Evolutionary conservation across 2,329 filamentous ascomycete species (phyloP).

Genomic region (Colletotrichum camelliae): DNA sequence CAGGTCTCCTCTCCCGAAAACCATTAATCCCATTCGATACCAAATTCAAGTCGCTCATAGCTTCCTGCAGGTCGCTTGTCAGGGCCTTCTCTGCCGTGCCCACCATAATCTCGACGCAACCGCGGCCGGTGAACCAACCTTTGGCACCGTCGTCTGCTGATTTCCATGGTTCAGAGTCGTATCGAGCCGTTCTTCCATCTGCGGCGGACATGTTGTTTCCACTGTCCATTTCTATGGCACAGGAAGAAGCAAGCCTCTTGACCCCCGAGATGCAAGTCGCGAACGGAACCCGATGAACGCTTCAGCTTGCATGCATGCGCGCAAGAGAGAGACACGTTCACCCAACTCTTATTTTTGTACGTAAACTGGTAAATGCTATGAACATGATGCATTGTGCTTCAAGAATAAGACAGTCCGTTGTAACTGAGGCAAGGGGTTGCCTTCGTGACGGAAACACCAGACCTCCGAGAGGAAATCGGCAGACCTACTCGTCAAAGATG

Average conservation of each 20-base stretch:
- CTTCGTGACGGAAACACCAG: background rate
- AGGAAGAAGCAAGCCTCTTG: background rate
- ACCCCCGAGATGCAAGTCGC: background rate
- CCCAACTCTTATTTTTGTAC: background rate
- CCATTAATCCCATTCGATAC: slow-evolving; percentile 12
- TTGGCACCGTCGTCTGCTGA: background rate
- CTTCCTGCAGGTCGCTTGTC: background rate
- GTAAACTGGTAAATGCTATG: background rate
- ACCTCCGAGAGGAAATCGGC: background rate
- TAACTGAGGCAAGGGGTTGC: background rate
- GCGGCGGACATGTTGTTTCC: background rate
- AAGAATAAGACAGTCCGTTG: background rate
- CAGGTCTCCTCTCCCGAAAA: background rate
- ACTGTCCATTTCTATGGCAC: background rate
- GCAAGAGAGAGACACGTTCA: background rate
- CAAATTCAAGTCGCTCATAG: background rate
- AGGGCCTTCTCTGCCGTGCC: slow-evolving; percentile 11
- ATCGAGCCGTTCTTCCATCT: background rate
- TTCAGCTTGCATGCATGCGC: background rate
- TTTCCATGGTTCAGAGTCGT: background rate
- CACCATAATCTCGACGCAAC: background rate
- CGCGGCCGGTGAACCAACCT: background rate
- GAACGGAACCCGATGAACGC: background rate
- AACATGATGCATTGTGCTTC: background rate
- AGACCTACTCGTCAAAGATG: slow-evolving; percentile 50